Conservation (phyloP, 2,329 filamentous ascomycete species). For the Ophiostoma sp. region DNA sequence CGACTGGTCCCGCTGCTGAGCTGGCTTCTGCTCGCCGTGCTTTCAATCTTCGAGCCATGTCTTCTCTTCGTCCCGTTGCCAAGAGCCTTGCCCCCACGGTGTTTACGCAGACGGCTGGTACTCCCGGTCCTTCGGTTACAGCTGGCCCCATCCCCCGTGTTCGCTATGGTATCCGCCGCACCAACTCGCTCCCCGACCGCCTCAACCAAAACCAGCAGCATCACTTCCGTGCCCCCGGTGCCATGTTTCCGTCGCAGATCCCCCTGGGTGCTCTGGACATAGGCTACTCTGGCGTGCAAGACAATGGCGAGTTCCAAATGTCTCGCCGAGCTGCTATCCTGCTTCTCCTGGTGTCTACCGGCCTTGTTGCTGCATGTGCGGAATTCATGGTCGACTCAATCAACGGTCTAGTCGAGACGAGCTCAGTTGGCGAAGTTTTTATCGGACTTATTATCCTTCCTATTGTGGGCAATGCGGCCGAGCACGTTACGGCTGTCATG, state of each 20-base stretch:
- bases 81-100: slow-evolving; percentile 67
- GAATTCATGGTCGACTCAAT: slow-evolving; percentile 67
- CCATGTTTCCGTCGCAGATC: slow-evolving; percentile 46
- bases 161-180: slow-evolving; percentile 62
- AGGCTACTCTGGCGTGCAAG: slow-evolving; percentile 25
- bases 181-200: slow-evolving; percentile 67
- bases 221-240: slow-evolving; percentile 45
- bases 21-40: slow-evolving; percentile 40
- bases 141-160: slow-evolving; percentile 51
- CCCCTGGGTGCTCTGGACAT: slow-evolving; percentile 37
- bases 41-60: slow-evolving; percentile 56
- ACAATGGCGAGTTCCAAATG: slow-evolving; percentile 39
- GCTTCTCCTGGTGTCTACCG: slow-evolving; percentile 60
- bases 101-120: slow-evolving; percentile 49
- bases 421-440: slow-evolving; percentile 58
- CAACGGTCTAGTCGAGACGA: slow-evolving; percentile 53
- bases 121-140: slow-evolving; percentile 30
- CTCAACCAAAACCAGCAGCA: slow-evolving; percentile 46
- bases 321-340: slow-evolving; percentile 54
- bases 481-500: slow-evolving; percentile 63
- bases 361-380: slow-evolving; percentile 61
- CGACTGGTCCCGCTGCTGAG: slow-evolving; percentile 30
- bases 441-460: slow-evolving; percentile 68
- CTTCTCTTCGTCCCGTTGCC: slow-evolving; percentile 57
- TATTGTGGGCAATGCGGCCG: slow-evolving; percentile 68